Conservation (phyloP, 768 basidiomycete genomes). For the Boletus rex-veris region DNA sequence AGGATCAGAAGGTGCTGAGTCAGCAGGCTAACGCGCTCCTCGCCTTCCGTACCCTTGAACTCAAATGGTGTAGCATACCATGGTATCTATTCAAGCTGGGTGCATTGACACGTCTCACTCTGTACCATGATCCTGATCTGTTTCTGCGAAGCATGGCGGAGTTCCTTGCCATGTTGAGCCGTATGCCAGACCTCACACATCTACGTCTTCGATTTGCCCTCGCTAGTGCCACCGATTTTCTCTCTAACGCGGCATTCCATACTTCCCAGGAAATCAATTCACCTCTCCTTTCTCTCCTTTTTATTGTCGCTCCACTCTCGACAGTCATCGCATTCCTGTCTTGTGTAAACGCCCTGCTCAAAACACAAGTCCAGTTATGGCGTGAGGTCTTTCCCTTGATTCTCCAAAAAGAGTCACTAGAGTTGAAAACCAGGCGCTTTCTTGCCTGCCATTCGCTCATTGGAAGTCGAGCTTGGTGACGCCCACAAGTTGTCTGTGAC, state of each 20-base stretch:
- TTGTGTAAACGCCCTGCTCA: constrained; percentile 1
- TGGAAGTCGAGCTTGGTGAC: background rate
- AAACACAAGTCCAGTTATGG: background rate
- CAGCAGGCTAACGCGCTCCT: too few relatives aligned
- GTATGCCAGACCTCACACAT: constrained; percentile 33
- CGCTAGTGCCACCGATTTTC: constrained; percentile 3
- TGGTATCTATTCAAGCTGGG: background rate
- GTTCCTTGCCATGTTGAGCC: constrained; percentile 31
- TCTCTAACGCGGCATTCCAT: background rate
- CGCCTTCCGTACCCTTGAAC: background rate
- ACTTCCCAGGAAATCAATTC: background rate
- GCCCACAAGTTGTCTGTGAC: too few relatives aligned
- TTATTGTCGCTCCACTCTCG: constrained; percentile 4
- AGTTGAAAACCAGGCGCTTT: background rate
- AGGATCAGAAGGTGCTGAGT: constrained; percentile 10
- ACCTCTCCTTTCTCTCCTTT: constrained; percentile 12
- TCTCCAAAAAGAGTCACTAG: background rate
- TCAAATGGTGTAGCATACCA: background rate
- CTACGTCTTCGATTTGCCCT: constrained; percentile 34
- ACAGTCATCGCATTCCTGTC: background rate
- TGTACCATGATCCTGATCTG: constrained; percentile 21
- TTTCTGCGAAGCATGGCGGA: constrained; percentile 27
- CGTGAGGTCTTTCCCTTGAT: background rate
- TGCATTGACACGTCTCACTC: constrained; percentile 34
- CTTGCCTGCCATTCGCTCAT: too few relatives aligned